These are phyloP conservation scores for Boletales sp. DNA, from an alignment of 768 basidiomycete species.

Conservation along the genomic window DNA sequence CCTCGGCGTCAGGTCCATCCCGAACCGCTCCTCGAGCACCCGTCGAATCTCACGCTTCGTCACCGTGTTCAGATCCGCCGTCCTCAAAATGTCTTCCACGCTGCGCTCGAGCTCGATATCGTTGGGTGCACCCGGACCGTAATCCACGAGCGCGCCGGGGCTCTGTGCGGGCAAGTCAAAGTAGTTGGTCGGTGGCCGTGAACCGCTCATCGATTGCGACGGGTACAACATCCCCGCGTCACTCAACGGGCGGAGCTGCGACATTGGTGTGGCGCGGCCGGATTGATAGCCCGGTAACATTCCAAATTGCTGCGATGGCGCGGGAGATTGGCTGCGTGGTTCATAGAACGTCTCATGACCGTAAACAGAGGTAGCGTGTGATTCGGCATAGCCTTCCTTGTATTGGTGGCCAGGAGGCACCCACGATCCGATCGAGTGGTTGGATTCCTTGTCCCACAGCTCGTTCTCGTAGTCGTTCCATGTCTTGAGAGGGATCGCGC, in stretches of 20 bases:
- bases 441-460: constrained; percentile 96
- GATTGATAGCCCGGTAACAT: constrained; percentile 64
- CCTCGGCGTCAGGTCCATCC: constrained; percentile 67
- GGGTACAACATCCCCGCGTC: constrained; percentile 44
- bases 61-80: constrained; percentile 82
- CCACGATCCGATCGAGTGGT: constrained; percentile 93
- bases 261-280: constrained; percentile 70
- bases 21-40: constrained; percentile 78
- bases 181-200: constrained; percentile 72
- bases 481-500: constrained; percentile 89
- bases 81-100: constrained; percentile 67
- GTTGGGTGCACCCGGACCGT: constrained; percentile 47
- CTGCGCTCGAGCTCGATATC: constrained; percentile 72
- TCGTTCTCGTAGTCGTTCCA: constrained; percentile 98
- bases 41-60: constrained; percentile 91
- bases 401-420: constrained; percentile 71
- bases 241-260: constrained; percentile 34
- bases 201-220: constrained; percentile 63
- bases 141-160: constrained; percentile 46
- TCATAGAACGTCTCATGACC: constrained; percentile 89
- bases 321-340: constrained; percentile 67
- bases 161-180: constrained; percentile 58
- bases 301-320: constrained; percentile 60
- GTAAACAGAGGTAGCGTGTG: constrained; percentile 75
- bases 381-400: constrained; percentile 74